phyloP scores from a whole-genome alignment of 176 grass and related monocot species.

The Canna indica region DNA sequence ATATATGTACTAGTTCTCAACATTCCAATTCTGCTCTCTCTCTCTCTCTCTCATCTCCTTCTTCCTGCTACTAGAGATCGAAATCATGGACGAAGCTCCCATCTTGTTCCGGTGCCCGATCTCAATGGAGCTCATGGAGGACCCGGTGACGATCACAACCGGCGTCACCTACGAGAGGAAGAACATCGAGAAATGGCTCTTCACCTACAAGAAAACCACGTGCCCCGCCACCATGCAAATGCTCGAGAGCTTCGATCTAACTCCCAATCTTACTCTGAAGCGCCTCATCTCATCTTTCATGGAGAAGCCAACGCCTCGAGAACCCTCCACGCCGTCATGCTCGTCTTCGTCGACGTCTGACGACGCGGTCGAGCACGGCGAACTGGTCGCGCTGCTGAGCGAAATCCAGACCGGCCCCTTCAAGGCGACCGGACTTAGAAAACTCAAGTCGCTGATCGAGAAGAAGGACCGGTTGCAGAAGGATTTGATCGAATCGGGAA shows the following conservation, averaged over 20 bases:
- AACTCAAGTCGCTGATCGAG: constrained; percentile 27
- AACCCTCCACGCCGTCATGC: constrained; percentile 12
- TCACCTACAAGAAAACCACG: constrained; percentile 44
- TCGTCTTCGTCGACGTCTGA: constrained; percentile 9
- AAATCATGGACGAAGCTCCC: constrained; percentile 12
- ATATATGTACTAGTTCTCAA: neutral
- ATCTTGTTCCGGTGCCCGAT: constrained; percentile 69
- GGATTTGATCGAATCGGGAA: constrained; percentile 37
- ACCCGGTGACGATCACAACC: constrained; percentile 71
- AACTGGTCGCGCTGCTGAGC: constrained; percentile 29
- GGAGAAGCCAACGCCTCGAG: neutral
- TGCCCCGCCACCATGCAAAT: constrained; percentile 83
- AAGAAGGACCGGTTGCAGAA: constrained; percentile 33
- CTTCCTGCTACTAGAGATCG: neutral
- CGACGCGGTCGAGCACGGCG: constrained; percentile 27
- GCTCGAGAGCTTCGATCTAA: constrained; percentile 51
- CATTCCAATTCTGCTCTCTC: neutral
- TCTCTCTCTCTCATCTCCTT: neutral
- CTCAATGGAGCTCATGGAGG: constrained; percentile 87
- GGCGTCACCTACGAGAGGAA: constrained; percentile 73
- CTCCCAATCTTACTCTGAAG: constrained; percentile 80
- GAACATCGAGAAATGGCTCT: constrained; percentile 82
- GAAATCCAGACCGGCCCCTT: constrained; percentile 55
- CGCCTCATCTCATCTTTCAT: constrained; percentile 66
- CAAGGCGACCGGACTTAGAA: constrained; percentile 59